Conservation (phyloP, 1,284 basidiomycete species). For the Cryptococcus floricola region DNA sequence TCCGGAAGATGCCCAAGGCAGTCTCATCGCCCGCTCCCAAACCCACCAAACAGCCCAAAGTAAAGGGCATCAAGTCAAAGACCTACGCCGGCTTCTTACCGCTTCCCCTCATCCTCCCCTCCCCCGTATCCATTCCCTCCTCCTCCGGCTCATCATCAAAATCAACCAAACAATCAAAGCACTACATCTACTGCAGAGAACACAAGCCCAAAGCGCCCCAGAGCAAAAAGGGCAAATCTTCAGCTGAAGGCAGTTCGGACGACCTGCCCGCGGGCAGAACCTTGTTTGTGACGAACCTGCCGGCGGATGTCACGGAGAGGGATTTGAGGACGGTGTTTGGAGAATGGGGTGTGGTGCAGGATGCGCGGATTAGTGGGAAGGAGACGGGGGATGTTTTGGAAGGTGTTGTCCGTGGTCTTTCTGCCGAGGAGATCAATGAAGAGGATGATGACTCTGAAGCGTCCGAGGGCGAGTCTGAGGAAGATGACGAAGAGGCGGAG, state of each 20-base stretch:
- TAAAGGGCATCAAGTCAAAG: conserved; percentile 9
- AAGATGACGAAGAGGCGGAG: conserved; percentile 40
- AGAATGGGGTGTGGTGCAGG: conserved; percentile 68
- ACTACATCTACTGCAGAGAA: conserved; percentile 43
- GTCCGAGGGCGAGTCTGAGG: conserved; percentile 46
- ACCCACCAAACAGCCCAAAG: neutral
- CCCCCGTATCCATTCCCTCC: conserved; percentile 19
- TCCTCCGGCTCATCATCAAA: conserved; percentile 19
- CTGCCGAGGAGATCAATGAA: conserved; percentile 23
- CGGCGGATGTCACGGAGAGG: conserved; percentile 74
- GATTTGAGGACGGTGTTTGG: conserved; percentile 71
- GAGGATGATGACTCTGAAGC: conserved; percentile 44
- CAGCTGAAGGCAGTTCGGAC: conserved; percentile 51
- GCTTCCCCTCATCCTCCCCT: conserved; percentile 27
- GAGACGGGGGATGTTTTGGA: conserved; percentile 33
- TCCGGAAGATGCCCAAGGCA: conserved; percentile 1
- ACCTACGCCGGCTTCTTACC: conserved; percentile 40
- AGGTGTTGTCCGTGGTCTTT: conserved; percentile 29
- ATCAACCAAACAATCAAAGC: conserved; percentile 17
- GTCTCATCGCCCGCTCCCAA: neutral
- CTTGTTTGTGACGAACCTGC: conserved; percentile 78
- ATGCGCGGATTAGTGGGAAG: conserved; percentile 56
- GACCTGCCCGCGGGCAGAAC: conserved; percentile 64
- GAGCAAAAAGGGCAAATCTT: conserved; percentile 56
- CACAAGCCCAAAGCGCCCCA: conserved; percentile 16